Evolutionary conservation across 176 grass and related monocot genomes (phyloP), one percentile per base, ranked within the genome.

Genomic region (Ensete glaucum): DNA sequence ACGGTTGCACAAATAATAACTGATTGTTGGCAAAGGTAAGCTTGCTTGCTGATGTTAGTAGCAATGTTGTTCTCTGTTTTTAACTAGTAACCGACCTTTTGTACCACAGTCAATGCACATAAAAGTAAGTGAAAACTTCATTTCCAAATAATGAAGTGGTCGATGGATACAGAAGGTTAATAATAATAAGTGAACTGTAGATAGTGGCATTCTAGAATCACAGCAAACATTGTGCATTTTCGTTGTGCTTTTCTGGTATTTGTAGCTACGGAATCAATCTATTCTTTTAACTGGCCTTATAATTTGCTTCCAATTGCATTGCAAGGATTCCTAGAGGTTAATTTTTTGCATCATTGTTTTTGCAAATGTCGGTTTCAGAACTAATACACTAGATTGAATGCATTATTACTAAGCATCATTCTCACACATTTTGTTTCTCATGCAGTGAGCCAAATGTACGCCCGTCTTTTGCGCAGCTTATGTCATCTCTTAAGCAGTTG

Each of bases 1-100:
- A 76, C 85, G 73, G 88, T 89, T 60, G 86, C 95, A 75, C 82
- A 58, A 77, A 99, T 99, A 88, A 99, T 94, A 75, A 85, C 83
- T 77, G 85, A 90, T 72, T 99, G 95, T 78, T 99, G 95, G 95
- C 88, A 91, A 59, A 91, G 86, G 95, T 94, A 86, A 82, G 81
- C 48, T 53, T 2, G 26, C 25, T 49, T 49, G 19, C 43, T 9
- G 21, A 43, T 70, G 29, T n/a, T 51, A 43, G 24, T 29, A 34
- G 4, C 12, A 26, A 29, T 43, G 3, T 43, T 6, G 34, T 11
- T 27, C 50, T 52, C 34, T 43, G 34, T 43, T 43, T 43, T 43
- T 6, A 43, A 43, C 34, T 43, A 43, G 5, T 43, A 43, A 53
- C 15, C 22, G 9, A 43, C 10, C 12, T 67, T n/a, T 78, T 27